Evolutionary conservation across 1,284 basidiomycete genomes (phyloP).

Genomic region (Marasmius tenuissimus): DNA sequence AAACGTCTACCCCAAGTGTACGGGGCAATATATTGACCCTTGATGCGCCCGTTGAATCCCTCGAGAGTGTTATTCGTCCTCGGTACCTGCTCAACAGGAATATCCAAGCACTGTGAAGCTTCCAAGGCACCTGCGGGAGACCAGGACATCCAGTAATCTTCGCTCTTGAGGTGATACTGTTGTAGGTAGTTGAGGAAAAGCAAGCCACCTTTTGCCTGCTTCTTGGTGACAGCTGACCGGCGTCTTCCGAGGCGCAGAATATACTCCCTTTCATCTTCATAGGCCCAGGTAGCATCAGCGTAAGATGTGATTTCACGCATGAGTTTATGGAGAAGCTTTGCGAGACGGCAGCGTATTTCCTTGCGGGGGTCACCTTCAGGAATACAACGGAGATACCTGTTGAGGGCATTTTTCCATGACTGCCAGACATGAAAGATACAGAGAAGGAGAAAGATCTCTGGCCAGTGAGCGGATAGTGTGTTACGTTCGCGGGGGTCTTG

Average conservation of each 20-base stretch:
- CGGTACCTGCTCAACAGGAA: slow-evolving; percentile 13
- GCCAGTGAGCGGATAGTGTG: slow-evolving; percentile 23
- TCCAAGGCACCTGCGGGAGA: slow-evolving; percentile 20
- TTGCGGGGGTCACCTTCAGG: slow-evolving; percentile 1
- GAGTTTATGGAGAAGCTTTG: neutral
- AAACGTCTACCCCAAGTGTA: slow-evolving; percentile 6
- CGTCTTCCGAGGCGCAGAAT: slow-evolving; percentile 11
- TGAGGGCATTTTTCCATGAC: slow-evolving; percentile 11
- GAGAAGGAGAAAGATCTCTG: slow-evolving; percentile 17
- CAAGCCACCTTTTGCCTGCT: slow-evolving; percentile 17
- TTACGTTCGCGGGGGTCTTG: slow-evolving; percentile 19
- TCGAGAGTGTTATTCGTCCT: slow-evolving; percentile 26
- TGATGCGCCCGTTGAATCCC: slow-evolving; percentile 22
- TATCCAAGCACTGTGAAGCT: slow-evolving; percentile 13
- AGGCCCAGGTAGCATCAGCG: slow-evolving; percentile 14
- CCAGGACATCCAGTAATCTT: too few species aligned
- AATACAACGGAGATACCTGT: slow-evolving; percentile 9
- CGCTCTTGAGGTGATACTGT: too few species aligned
- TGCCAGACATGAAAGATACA: slow-evolving; percentile 17
- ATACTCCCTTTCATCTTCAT: slow-evolving; percentile 17
- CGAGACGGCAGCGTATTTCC: neutral
- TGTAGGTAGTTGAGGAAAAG: slow-evolving; percentile 23
- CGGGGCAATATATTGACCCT: slow-evolving; percentile 2
- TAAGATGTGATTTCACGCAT: slow-evolving; percentile 22
- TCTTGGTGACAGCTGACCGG: slow-evolving; percentile 5